Evolutionary conservation across 129 eudicot genomes (phyloP), one percentile per base, ranked within the genome.

Genomic region (Artemisia tridentata): DNA sequence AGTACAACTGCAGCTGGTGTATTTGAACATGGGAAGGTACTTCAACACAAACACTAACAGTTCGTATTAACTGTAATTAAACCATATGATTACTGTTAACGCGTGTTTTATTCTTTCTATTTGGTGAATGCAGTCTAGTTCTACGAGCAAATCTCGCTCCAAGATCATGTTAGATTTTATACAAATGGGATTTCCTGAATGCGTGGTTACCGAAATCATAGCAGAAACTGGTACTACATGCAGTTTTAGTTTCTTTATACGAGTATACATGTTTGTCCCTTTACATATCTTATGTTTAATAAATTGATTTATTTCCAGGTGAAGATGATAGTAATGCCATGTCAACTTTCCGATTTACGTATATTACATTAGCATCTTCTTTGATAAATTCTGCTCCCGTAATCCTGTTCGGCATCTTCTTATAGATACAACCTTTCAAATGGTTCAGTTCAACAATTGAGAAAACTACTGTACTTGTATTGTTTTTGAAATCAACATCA

Each of bases 161-260:
- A 66, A 75, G 67, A 27, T 53, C 34, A 60, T 59, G 23, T 41
- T 6, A 45, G 41, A 57, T 51, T 75, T 43, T 67, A 27, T 67
- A 14, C 31, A 16, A 66, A 75, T 75, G 79, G 79, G 79, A 56
- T 75, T 75, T 75, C 38, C 73, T 16, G 41, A 55, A 25, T 58
- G 41, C 46, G 47, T 67, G 79, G 79, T 75, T 66, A 13, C 61
- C 3, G 66, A 75, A 75, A 73, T 66, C 73, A 66, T 75, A 56
- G 49, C 45, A 15, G 79, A 66, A 75, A 14, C 67, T 66, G 79
- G 73, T 75, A 65, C 16, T 75, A 4, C 17, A 38, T 56, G 17
- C 34, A 57, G 59, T 68, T 75, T 57, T 56, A 19, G 61, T 53
- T 74, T 65, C n/a, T 54, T 5, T 43, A 3, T n/a, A 43, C 3